Conservation (phyloP, 306 rosid genomes). For the Casuarina cunninghamiana region DNA sequence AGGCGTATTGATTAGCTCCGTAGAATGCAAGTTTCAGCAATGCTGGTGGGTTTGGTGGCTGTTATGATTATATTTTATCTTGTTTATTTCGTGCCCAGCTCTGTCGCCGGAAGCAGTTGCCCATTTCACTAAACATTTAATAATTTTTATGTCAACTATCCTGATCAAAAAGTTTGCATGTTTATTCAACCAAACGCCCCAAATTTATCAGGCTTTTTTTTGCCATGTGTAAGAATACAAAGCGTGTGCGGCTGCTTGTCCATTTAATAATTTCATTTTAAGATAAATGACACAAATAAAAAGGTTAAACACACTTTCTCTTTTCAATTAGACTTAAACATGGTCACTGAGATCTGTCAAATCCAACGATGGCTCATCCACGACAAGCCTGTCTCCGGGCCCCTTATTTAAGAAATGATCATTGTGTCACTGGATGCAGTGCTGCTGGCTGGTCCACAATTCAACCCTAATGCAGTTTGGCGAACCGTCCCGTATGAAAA, state of each 20-base stretch:
- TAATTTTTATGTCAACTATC: neutral
- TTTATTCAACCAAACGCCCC: neutral
- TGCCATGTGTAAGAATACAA: neutral
- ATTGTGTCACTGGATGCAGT: neutral
- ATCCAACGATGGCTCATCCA: too few species aligned
- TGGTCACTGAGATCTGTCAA: too few species aligned
- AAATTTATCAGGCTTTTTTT: neutral
- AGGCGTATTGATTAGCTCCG: conserved; percentile 35
- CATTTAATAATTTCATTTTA: too few species aligned
- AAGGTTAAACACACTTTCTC: too few species aligned
- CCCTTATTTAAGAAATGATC: too few species aligned
- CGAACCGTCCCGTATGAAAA: neutral
- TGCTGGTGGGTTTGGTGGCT: conserved; percentile 44
- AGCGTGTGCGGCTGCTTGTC: neutral
- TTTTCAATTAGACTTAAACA: too few species aligned
- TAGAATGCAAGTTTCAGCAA: conserved; percentile 46
- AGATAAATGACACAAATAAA: too few species aligned
- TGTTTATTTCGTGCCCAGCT: conserved; percentile 19
- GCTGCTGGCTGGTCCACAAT: neutral
- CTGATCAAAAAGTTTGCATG: neutral
- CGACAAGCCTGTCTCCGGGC: too few species aligned
- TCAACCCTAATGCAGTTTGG: neutral
- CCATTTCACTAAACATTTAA: neutral
- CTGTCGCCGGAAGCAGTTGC: too few species aligned
- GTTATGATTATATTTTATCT: conserved; percentile 27